Percentiles rank a stretch among this genome's conserved stretches.
Evolutionary conservation across 148 eudicot species (phyloP).

Genomic region (Amaranthus cruentus): DNA sequence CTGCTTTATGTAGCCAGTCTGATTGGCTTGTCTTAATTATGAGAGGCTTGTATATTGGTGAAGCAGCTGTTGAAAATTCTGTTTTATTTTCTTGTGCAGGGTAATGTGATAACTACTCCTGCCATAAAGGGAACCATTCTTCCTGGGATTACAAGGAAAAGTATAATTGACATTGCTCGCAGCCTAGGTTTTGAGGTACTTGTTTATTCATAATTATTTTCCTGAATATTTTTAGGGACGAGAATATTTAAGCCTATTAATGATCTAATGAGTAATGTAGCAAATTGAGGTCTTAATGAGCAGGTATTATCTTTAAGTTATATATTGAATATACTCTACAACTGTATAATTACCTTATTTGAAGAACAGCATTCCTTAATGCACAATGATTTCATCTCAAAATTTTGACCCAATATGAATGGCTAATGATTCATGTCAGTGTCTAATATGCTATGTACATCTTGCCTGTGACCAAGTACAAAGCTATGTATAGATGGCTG

Average conservation of each 20-base stretch:
- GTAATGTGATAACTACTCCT: constrained; percentile 75
- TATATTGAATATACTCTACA: background rate
- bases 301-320: background rate
- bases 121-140: constrained; percentile 86
- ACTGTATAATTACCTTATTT: background rate
- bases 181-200: constrained; percentile 88
- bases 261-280: background rate
- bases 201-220: background rate
- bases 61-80: background rate
- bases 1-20: background rate
- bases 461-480: background rate
- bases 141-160: constrained; percentile 95
- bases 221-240: background rate
- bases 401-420: background rate
- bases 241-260: background rate
- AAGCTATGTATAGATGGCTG: background rate
- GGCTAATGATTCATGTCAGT: background rate
- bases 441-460: background rate
- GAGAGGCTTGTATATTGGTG: background rate
- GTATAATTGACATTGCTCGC: constrained; percentile 83
- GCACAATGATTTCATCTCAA: background rate
- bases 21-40: background rate
- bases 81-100: constrained; percentile 36
- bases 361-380: background rate
- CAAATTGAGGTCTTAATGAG: background rate